Evolutionary conservation across 148 eudicot genomes (phyloP).

Genomic region (Cornus kousa): DNA sequence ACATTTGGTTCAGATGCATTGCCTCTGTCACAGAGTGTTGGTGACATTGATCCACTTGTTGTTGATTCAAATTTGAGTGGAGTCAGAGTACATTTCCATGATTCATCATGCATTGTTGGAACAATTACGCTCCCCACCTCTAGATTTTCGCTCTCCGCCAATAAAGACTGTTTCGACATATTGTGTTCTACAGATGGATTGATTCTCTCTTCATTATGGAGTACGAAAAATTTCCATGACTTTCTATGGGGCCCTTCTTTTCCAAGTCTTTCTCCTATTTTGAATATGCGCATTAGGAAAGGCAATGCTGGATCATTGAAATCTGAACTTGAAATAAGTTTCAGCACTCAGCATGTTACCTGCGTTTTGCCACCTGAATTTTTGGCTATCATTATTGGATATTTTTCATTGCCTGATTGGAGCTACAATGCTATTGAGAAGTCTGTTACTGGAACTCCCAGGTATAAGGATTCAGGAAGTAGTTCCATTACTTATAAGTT

Average conservation of each 20-base stretch:
- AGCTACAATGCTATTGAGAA: conserved; percentile 23
- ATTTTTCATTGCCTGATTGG: conserved; percentile 81
- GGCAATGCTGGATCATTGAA: conserved; percentile 20
- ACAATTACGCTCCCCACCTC: conserved; percentile 55
- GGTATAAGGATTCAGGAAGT: conserved; percentile 19
- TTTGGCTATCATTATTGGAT: conserved; percentile 73
- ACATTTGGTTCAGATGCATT: conserved; percentile 18
- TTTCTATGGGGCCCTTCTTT: conserved; percentile 75
- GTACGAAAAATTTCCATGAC: conserved; percentile 41
- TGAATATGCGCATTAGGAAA: conserved; percentile 62
- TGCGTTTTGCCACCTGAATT: conserved; percentile 79
- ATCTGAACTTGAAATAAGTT: conserved; percentile 56
- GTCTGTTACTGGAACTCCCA: conserved; percentile 14
- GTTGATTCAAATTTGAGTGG: conserved; percentile 46
- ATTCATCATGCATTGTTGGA: conserved; percentile 61
- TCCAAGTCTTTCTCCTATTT: conserved; percentile 45
- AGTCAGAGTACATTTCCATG: conserved; percentile 73
- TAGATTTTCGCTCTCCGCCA: conserved; percentile 40
- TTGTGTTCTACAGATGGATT: conserved; percentile 65
- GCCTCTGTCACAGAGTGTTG: conserved; percentile 13
- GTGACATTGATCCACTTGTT: conserved; percentile 20
- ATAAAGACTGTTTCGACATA: conserved; percentile 52
- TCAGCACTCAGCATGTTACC: conserved; percentile 74
- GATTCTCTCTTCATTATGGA: conserved; percentile 61
- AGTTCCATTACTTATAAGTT: conserved; percentile 41